phyloP scores from a whole-genome alignment of 169 alveolate species.

The Eimeria necatrix region DNA sequence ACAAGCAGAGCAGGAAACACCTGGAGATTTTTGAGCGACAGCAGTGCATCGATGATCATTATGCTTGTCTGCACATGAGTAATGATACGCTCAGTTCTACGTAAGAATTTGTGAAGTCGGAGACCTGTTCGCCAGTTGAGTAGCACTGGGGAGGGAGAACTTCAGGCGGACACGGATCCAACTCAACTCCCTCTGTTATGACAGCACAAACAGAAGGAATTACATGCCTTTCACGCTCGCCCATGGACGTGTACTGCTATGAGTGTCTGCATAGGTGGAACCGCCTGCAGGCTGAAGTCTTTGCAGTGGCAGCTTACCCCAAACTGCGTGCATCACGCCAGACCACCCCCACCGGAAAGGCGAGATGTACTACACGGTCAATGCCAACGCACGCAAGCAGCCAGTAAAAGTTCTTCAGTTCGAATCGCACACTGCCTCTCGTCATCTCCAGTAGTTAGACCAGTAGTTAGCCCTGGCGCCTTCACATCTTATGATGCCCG shows the following conservation, averaged over 20 bases:
- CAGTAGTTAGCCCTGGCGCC: no score
- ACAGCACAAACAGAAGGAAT: not conserved
- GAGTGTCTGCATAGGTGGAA: not conserved
- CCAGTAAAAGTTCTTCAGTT: not conserved
- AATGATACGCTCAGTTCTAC: not conserved
- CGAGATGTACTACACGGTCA: conserved; percentile 75
- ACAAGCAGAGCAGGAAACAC: not conserved
- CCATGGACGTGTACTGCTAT: no score
- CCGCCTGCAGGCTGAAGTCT: not conserved
- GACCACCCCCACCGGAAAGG: conserved; percentile 83
- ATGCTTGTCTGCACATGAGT: not conserved
- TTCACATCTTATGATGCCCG: not conserved
- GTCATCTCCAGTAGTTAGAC: no score
- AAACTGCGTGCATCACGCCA: conserved; percentile 81
- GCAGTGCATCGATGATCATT: not conserved
- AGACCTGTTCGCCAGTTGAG: conserved; percentile 64
- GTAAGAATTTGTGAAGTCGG: not conserved
- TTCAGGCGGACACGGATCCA: conserved; percentile 75
- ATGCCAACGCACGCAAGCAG: not conserved
- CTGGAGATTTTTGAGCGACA: not conserved
- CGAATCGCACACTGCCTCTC: no score
- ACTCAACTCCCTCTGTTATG: conserved; percentile 67
- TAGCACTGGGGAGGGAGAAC: conserved; percentile 77
- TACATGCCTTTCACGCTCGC: not conserved
- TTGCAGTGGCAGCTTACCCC: conserved; percentile 67